Conservation (phyloP, 805 yeast genomes). For the Yarrowia sp. region DNA sequence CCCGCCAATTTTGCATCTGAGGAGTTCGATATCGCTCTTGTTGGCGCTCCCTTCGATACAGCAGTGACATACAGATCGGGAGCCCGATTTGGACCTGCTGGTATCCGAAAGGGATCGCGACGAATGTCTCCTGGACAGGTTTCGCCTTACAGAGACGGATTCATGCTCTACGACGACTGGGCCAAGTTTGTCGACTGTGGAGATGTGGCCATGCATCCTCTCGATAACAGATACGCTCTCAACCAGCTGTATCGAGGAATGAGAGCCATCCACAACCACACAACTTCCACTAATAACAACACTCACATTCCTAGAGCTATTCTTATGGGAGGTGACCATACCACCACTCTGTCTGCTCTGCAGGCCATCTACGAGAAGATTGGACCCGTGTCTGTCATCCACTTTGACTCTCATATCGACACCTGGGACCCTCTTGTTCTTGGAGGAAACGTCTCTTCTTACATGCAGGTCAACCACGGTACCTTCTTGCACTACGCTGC, state of each 20-base stretch:
- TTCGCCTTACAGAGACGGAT: constrained; percentile 60
- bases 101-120: constrained; percentile 54
- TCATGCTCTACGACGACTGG: constrained; percentile 64
- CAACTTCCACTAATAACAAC: constrained; percentile 50
- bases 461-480: constrained; percentile 69
- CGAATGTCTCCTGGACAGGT: constrained; percentile 45
- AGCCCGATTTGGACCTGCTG: constrained; percentile 77
- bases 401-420: constrained; percentile 73
- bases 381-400: constrained; percentile 73
- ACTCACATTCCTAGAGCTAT: constrained; percentile 61
- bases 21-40: constrained; percentile 69
- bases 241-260: constrained; percentile 62
- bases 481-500: constrained; percentile 74
- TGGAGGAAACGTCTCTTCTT: constrained; percentile 68
- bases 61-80: constrained; percentile 82
- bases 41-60: constrained; percentile 86
- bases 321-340: constrained; percentile 81
- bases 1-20: constrained; percentile 48
- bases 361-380: constrained; percentile 64
- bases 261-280: constrained; percentile 53
- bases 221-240: constrained; percentile 66
- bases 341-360: constrained; percentile 72
- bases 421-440: constrained; percentile 70
- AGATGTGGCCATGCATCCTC: constrained; percentile 69
- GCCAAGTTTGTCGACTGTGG: constrained; percentile 67